phyloP scores from a whole-genome alignment of 768 basidiomycete genomes.

The Amanita thiersii region DNA sequence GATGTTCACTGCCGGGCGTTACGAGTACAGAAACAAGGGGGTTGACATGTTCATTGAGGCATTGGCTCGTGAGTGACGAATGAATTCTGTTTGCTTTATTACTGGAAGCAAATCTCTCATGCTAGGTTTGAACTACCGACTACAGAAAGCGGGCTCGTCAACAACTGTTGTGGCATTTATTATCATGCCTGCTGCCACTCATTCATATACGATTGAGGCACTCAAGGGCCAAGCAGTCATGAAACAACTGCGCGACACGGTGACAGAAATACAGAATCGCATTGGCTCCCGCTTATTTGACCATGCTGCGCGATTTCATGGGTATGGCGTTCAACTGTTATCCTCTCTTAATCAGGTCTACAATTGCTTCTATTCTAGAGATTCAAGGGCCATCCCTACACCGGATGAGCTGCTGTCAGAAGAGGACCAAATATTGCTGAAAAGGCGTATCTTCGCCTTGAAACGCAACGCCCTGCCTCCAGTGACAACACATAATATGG shows the following conservation, averaged over 20 bases:
- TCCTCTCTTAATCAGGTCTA: neutral
- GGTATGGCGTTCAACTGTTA: constrained; percentile 39
- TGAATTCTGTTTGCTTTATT: constrained; percentile 2
- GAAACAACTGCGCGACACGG: constrained; percentile 92
- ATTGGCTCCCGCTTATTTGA: constrained; percentile 92
- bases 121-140: constrained; percentile 41
- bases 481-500: constrained; percentile 98
- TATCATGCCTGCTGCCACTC: constrained; percentile 95
- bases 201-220: constrained; percentile 96
- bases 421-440: constrained; percentile 91
- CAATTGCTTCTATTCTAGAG: constrained; percentile 28
- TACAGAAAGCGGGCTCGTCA: constrained; percentile 53
- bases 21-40: constrained; percentile 99
- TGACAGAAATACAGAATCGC: constrained; percentile 90
- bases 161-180: constrained; percentile 96
- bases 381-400: constrained; percentile 66
- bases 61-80: constrained; percentile 61
- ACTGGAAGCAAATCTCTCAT: constrained; percentile 2
- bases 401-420: constrained; percentile 74
- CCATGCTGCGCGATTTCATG: constrained; percentile 87
- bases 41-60: constrained; percentile 99
- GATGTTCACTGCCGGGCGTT: constrained; percentile 99
- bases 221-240: constrained; percentile 95
- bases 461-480: constrained; percentile 94
- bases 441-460: constrained; percentile 93